A percentile compares a stretch with the other conserved stretches of the same genome.
phyloP scores from a whole-genome alignment of 768 basidiomycete genomes.

The Suillus americanus region DNA sequence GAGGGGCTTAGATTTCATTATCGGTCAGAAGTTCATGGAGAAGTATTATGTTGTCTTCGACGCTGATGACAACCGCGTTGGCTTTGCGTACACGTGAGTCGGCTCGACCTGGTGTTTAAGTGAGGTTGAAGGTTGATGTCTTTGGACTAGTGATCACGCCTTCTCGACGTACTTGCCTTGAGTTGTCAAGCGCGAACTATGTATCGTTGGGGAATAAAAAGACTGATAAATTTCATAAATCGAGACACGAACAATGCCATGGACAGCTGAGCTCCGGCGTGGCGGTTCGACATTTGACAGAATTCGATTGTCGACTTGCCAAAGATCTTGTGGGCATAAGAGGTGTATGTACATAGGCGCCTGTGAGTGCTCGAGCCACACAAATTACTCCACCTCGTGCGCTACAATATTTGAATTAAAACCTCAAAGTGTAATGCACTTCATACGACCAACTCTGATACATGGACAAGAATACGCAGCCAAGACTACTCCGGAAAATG shows the following conservation, averaged over 20 bases:
- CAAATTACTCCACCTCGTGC: neutral
- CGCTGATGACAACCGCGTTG: neutral
- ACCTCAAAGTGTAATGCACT: neutral
- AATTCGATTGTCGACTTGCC: too few relatives aligned
- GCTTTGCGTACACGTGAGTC: conserved; percentile 7
- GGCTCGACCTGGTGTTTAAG: neutral
- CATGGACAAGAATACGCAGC: neutral
- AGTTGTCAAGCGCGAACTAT: neutral
- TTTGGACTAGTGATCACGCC: neutral
- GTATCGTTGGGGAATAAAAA: neutral
- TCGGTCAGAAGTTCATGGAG: conserved; percentile 21
- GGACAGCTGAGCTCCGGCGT: too few relatives aligned
- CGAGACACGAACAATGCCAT: neutral
- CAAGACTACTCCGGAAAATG: neutral
- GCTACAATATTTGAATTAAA: neutral
- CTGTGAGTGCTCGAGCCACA: neutral
- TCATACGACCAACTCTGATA: neutral
- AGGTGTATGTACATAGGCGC: too few relatives aligned
- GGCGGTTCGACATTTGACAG: too few relatives aligned
- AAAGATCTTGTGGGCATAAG: too few relatives aligned
- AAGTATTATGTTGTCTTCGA: conserved; percentile 15
- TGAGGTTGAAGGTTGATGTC: neutral
- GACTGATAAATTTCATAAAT: neutral
- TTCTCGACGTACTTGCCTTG: neutral
- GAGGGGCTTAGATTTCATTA: conserved; percentile 14